Percentiles rank a stretch among this genome's conserved stretches.
Evolutionary conservation across 1,284 basidiomycete species (phyloP).

Genomic region (Pterulicium gracile): DNA sequence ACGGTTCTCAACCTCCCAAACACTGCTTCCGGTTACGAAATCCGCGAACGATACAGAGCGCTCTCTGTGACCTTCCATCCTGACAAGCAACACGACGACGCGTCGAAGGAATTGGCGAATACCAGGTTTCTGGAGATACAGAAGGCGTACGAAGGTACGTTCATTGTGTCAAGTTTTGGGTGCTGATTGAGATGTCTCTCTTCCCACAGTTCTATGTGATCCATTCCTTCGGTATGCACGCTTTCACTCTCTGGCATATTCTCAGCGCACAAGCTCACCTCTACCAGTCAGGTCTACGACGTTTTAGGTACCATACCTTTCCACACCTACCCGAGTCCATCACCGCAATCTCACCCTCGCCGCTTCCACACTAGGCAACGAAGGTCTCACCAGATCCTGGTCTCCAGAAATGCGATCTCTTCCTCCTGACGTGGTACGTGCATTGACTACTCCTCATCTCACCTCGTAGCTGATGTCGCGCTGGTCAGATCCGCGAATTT

Average conservation of each 20-base stretch:
- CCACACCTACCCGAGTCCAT: conserved; percentile 1
- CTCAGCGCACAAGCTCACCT: conserved; percentile 9
- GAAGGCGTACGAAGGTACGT: conserved; percentile 65
- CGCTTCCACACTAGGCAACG: too few species aligned
- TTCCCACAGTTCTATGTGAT: conserved; percentile 55
- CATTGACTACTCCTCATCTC: not conserved
- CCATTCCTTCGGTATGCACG: conserved; percentile 51
- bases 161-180: conserved; percentile 5
- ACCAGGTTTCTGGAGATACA: conserved; percentile 65
- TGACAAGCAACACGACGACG: conserved; percentile 65
- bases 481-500: conserved; percentile 30
- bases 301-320: conserved; percentile 39
- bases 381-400: conserved; percentile 37
- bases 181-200: conserved; percentile 9
- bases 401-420: conserved; percentile 30
- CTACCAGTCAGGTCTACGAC: conserved; percentile 59
- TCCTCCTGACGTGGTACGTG: conserved; percentile 41
- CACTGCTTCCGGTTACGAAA: conserved; percentile 52
- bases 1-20: conserved; percentile 58
- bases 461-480: conserved; percentile 1
- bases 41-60: conserved; percentile 61
- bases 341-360: too few species aligned
- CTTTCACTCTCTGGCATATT: conserved; percentile 8
- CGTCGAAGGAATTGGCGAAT: conserved; percentile 47
- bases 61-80: conserved; percentile 79